Evolutionary conservation across 352 stramenopile species (phyloP).

Genomic region (Pythium rhizo-oryzae): DNA sequence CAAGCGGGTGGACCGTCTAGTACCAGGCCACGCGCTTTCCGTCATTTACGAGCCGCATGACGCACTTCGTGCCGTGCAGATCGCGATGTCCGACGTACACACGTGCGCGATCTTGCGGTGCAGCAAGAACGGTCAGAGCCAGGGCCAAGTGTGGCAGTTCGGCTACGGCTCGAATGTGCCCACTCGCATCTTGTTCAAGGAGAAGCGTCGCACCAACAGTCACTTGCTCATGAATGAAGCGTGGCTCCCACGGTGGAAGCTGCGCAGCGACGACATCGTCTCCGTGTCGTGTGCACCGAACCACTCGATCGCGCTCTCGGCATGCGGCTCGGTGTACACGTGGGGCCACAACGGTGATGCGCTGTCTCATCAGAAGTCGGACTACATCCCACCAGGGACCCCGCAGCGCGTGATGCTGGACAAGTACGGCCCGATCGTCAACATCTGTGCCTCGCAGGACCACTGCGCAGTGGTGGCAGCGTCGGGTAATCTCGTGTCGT

Average conservation of each 20-base stretch:
- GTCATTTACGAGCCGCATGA: conserved; percentile 68
- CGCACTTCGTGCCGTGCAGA: conserved; percentile 38
- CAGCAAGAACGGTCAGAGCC: conserved; percentile 49
- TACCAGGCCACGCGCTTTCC: conserved; percentile 52
- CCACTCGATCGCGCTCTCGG: conserved; percentile 76
- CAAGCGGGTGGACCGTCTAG: conserved; percentile 61
- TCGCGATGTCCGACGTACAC: conserved; percentile 76
- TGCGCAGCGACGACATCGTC: conserved; percentile 58
- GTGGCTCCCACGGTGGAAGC: conserved; percentile 62
- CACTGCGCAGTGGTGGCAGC: conserved; percentile 76
- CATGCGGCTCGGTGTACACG: conserved; percentile 70
- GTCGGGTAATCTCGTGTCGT: conserved; percentile 71
- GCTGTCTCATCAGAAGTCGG: conserved; percentile 47
- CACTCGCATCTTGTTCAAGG: conserved; percentile 64
- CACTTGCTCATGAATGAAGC: conserved; percentile 49
- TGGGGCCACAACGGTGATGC: conserved; percentile 76
- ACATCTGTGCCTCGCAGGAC: conserved; percentile 73
- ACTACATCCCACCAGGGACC: conserved; percentile 36
- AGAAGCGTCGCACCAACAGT: conserved; percentile 36
- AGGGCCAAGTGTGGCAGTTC: conserved; percentile 82
- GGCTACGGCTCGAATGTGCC: conserved; percentile 73
- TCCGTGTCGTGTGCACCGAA: conserved; percentile 76
- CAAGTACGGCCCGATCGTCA: conserved; percentile 48
- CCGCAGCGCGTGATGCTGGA: conserved; percentile 50
- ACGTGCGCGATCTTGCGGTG: conserved; percentile 72